Percentiles rank a stretch among this genome's conserved stretches.
Evolutionary conservation across 306 rosid genomes (phyloP).

Genomic region (Pyrus communis): DNA sequence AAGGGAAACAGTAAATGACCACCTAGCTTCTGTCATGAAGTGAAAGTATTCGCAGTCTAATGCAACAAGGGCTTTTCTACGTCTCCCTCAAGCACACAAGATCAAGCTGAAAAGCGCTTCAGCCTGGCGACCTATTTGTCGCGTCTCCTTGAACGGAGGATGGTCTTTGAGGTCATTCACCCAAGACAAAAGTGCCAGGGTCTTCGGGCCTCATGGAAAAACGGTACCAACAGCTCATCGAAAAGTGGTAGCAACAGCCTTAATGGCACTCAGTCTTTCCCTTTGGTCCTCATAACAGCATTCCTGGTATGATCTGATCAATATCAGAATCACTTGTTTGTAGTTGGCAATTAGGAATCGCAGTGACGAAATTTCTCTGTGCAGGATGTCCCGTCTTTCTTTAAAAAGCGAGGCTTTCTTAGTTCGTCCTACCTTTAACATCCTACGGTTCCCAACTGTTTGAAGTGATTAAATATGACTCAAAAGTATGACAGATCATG

Average conservation of each 20-base stretch:
- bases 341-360: too few relatives aligned
- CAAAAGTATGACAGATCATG: too few relatives aligned
- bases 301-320: neutral
- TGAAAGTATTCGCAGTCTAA: neutral
- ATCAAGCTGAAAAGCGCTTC: neutral
- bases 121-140: slow-evolving; percentile 24
- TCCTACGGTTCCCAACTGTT: too few relatives aligned
- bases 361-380: too few relatives aligned
- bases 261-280: slow-evolving; percentile 10
- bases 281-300: slow-evolving; percentile 10
- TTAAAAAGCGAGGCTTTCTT: too few relatives aligned
- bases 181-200: slow-evolving; percentile 25
- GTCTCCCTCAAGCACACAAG: neutral
- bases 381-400: too few relatives aligned
- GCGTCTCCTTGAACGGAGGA: slow-evolving; percentile 30
- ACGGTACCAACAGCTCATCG: slow-evolving; percentile 15
- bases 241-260: neutral
- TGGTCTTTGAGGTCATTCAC: slow-evolving; percentile 29
- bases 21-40: too few relatives aligned
- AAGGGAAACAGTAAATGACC: neutral
- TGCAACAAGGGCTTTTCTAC: neutral
- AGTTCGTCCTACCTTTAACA: too few relatives aligned
- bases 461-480: too few relatives aligned
- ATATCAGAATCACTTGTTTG: neutral
- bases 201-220: neutral